Base-by-base conservation (phyloP, 2,329 filamentous ascomycete genomes). In the Talaromyces sp. region DNA sequence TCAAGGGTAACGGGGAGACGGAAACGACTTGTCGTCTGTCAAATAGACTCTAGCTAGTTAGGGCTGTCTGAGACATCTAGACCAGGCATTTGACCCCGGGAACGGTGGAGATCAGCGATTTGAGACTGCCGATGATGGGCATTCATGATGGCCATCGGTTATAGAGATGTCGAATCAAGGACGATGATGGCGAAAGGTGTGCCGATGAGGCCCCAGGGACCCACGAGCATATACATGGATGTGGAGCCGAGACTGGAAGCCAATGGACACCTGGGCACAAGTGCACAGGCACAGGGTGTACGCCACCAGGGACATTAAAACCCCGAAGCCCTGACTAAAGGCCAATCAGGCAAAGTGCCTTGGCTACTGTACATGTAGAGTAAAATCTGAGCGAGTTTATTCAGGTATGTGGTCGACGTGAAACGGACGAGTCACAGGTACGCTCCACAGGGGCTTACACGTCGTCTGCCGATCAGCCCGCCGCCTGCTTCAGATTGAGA, bases 391-490 rank as follows among this genome's bases (percentile, higher is more conserved):
- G 14, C 29, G 29, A 20, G n/a, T 27, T 22, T 29, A 36, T 14
- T 32, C 17, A 42, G 17, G 46, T 40, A 27, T 32, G 36, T 41
- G 36, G 36, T 47, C 13, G 41, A 49, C 30, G 36, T 54, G 48
- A 54, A 52, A 57, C 55, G 36, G 41, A 42, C 30, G 20, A 50
- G 49, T 36, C 29, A 50, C 29, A 43, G 49, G 17, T 45, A 27
- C 16, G 16, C 43, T 27, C 39, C 51, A 49, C 54, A 33, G 4
- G 14, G 44, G 54, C 56, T 52, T 54, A 52, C 51, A 54, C 54
- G 51, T 54, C 51, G 27, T 50, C 54, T 57, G 54, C 52, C 57
- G 54, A 55, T 59, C 54, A 30, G 24, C 27, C 17, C 43, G 32
- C 47, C 30, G 17, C 17, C 24, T 55, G 51, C 49, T 50, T 55